These are phyloP conservation scores for Grosmannia huntii DNA, from an alignment of 2,329 filamentous ascomycete species.

Conservation along the genomic window DNA sequence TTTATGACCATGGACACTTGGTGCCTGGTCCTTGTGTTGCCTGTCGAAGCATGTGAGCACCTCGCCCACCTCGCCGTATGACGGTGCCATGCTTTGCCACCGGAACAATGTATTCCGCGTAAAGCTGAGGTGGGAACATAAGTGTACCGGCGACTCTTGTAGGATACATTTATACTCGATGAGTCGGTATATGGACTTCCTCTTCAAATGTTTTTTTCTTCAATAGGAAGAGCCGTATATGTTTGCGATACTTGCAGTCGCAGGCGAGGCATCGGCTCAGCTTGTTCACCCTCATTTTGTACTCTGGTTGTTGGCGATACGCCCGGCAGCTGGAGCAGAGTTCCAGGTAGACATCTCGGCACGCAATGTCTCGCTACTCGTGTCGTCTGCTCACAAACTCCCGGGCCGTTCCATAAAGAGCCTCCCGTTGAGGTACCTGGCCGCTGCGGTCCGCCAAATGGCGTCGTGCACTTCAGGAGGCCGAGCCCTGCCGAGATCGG, in stretches of 20 bases:
- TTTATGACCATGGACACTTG: not conserved
- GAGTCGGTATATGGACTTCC: not conserved
- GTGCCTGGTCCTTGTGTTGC: not conserved
- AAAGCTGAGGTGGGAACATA: too few species aligned
- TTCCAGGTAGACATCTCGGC: not conserved
- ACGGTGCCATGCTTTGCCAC: too few species aligned
- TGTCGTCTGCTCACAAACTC: not conserved
- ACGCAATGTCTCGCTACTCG: not conserved
- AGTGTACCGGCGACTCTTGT: not conserved
- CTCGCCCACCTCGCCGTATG: too few species aligned
- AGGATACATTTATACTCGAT: not conserved
- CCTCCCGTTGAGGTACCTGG: not conserved
- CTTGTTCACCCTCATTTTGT: not conserved
- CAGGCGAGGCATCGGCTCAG: not conserved
- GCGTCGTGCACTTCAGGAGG: not conserved
- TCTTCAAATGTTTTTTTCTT: not conserved
- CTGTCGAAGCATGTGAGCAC: too few species aligned
- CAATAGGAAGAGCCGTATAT: not conserved
- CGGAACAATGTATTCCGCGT: too few species aligned
- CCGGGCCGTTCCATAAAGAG: not conserved
- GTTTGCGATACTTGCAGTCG: not conserved
- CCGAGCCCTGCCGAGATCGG: not conserved
- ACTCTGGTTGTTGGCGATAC: not conserved
- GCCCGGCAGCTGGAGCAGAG: not conserved
- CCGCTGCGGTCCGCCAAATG: not conserved